Evolutionary conservation across 2,329 filamentous ascomycete species (phyloP).

Genomic region (Clarireedia monteithiana): DNA sequence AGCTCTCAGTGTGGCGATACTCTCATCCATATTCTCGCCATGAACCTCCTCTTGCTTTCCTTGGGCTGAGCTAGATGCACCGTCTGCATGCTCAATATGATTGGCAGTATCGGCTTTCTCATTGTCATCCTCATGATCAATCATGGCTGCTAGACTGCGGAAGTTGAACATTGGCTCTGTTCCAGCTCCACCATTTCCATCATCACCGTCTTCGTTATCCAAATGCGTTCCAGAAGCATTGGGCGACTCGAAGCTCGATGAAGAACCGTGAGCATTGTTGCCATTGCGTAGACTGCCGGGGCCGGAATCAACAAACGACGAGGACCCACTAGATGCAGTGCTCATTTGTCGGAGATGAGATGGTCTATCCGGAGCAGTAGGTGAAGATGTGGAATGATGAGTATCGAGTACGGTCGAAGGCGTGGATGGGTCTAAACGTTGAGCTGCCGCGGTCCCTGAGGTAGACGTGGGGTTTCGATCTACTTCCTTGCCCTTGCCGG

Average conservation of each 20-base stretch:
- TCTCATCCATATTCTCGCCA: constrained; percentile 17
- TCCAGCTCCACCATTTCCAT: constrained; percentile 40
- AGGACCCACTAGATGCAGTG: constrained; percentile 76
- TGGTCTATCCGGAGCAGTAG: constrained; percentile 47
- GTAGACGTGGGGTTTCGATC: constrained; percentile 39
- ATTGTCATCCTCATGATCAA: constrained; percentile 53
- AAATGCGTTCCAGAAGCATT: constrained; percentile 48
- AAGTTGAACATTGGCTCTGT: constrained; percentile 88
- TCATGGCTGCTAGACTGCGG: constrained; percentile 75
- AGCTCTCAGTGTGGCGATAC: constrained; percentile 23
- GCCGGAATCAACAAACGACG: constrained; percentile 64
- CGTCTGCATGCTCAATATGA: constrained; percentile 23
- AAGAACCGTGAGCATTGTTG: constrained; percentile 30
- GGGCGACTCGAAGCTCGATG: constrained; percentile 40
- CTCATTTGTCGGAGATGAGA: constrained; percentile 78
- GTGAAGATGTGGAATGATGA: constrained; percentile 36
- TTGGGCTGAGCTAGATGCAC: constrained; percentile 14
- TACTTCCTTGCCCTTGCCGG: constrained; percentile 60
- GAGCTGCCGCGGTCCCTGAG: constrained; percentile 10
- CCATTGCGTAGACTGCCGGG: constrained; percentile 36
- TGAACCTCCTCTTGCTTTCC: constrained; percentile 7
- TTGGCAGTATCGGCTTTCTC: constrained; percentile 20
- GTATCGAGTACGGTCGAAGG: constrained; percentile 27
- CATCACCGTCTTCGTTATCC: constrained; percentile 38
- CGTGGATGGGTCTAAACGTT: constrained; percentile 18